Conservation (phyloP, 2,329 filamentous ascomycete genomes). For the Botryotinia globosa region DNA sequence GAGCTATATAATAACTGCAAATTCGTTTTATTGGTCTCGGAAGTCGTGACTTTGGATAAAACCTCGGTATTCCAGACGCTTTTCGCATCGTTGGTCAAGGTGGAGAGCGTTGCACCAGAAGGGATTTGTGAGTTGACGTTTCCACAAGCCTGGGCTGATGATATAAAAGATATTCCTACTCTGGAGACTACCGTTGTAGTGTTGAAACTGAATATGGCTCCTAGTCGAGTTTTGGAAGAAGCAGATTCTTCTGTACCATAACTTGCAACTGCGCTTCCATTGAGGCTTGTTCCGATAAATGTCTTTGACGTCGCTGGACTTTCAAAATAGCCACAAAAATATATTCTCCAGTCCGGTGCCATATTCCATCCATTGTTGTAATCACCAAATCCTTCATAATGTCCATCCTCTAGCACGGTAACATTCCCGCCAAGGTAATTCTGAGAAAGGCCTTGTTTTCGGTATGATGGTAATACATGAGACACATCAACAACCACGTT, state of each 20-base stretch:
- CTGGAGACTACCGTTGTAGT: slow-evolving; percentile 46
- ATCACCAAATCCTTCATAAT: slow-evolving; percentile 58
- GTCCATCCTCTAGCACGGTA: slow-evolving; percentile 47
- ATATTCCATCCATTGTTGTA: slow-evolving; percentile 68
- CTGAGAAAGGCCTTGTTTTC: slow-evolving; percentile 58
- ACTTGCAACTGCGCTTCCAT: slow-evolving; percentile 25
- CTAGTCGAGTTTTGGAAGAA: slow-evolving; percentile 40
- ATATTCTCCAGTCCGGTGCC: slow-evolving; percentile 59
- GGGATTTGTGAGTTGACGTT: slow-evolving; percentile 48
- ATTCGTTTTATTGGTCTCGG: slow-evolving; percentile 53
- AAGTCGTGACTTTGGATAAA: slow-evolving; percentile 61
- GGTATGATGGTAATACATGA: slow-evolving; percentile 59
- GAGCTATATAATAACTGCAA: slow-evolving; percentile 63
- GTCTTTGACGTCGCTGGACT: slow-evolving; percentile 49
- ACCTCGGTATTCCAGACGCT: slow-evolving; percentile 60
- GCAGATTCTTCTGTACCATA: slow-evolving; percentile 35
- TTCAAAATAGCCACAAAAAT: slow-evolving; percentile 48
- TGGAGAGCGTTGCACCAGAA: slow-evolving; percentile 43
- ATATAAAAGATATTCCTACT: slow-evolving; percentile 51
- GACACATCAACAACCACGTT: slow-evolving; percentile 61
- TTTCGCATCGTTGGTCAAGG: slow-evolving; percentile 46
- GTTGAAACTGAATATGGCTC: slow-evolving; percentile 48
- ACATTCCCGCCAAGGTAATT: slow-evolving; percentile 59
- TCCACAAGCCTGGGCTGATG: slow-evolving; percentile 47
- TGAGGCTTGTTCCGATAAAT: slow-evolving; percentile 35